A percentile compares a stretch with the other conserved stretches of the same genome.
phyloP scores from a whole-genome alignment of 805 yeast genomes.

The Dipodascopsis uninucleata region DNA sequence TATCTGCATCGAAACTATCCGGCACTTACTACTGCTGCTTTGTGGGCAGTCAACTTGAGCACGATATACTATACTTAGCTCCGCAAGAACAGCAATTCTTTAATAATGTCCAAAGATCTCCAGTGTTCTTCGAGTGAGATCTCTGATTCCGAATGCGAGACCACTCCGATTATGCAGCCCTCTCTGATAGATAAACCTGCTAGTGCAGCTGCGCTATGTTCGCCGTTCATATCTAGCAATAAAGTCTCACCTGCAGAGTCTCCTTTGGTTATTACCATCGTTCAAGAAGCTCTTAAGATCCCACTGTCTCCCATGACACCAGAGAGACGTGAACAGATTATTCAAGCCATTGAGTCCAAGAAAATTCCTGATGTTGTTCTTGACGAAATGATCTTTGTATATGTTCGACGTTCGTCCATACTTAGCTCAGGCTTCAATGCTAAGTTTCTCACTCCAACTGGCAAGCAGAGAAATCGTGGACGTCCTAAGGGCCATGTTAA shows the following conservation, averaged over 20 bases:
- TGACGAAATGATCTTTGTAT: constrained; percentile 5
- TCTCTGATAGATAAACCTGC: too few species aligned
- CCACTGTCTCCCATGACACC: constrained; percentile 4
- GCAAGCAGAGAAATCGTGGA: constrained; percentile 2
- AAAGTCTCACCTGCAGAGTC: background rate
- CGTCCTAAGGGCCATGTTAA: constrained; percentile 33
- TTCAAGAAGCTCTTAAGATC: constrained; percentile 5
- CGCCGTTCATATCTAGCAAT: constrained; percentile 4
- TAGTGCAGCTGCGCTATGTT: too few species aligned
- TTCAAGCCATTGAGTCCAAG: background rate
- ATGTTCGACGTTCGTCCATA: constrained; percentile 1
- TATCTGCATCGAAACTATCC: too few species aligned
- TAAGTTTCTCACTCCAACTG: constrained; percentile 5
- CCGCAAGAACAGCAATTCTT: too few species aligned
- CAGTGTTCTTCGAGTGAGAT: too few species aligned
- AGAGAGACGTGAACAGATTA: background rate
- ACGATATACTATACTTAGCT: too few species aligned
- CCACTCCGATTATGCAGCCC: too few species aligned
- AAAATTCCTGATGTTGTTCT: background rate
- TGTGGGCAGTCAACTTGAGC: too few species aligned
- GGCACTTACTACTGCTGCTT: too few species aligned
- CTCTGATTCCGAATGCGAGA: too few species aligned
- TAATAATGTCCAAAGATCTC: too few species aligned
- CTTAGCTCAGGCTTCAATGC: constrained; percentile 3
- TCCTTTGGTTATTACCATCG: constrained; percentile 3